These are phyloP conservation scores for Mortierella sp. DNA, from an alignment of 371 early-diverging fungal species.

Conservation along the genomic window DNA sequence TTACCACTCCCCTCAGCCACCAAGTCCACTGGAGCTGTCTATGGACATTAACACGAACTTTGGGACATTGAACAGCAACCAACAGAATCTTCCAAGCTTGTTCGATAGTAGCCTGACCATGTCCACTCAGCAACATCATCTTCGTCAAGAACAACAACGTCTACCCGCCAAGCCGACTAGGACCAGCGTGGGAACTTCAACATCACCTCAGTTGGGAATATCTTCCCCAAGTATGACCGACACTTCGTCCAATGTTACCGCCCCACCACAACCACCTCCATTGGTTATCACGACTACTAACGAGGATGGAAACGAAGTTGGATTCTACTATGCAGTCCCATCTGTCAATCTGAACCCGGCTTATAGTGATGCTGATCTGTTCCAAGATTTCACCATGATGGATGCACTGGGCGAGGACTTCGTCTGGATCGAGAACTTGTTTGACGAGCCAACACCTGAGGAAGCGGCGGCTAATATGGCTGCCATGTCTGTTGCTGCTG, in stretches of 20 bases:
- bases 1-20: constrained; percentile 37
- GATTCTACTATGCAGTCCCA: constrained; percentile 46
- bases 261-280: too few relatives aligned
- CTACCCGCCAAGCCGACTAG: constrained; percentile 13
- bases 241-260: too few relatives aligned
- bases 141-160: constrained; percentile 11
- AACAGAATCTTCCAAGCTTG: constrained; percentile 42
- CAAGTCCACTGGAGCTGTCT: constrained; percentile 43
- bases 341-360: constrained; percentile 41
- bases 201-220: constrained; percentile 39
- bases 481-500: constrained; percentile 50
- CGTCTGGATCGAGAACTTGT: constrained; percentile 53
- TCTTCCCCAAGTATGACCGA: not conserved
- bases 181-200: constrained; percentile 32
- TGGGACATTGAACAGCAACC: constrained; percentile 18
- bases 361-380: constrained; percentile 40
- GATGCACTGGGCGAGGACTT: constrained; percentile 48
- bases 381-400: constrained; percentile 53
- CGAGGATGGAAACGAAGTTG: constrained; percentile 49
- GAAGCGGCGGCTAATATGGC: constrained; percentile 41
- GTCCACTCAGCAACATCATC: constrained; percentile 23
- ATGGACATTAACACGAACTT: constrained; percentile 40
- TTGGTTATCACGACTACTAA: constrained; percentile 49
- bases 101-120: constrained; percentile 36
- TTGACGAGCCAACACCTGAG: constrained; percentile 43